Conservation (phyloP, 257 asterid species). For the Pogostemon cablin region DNA sequence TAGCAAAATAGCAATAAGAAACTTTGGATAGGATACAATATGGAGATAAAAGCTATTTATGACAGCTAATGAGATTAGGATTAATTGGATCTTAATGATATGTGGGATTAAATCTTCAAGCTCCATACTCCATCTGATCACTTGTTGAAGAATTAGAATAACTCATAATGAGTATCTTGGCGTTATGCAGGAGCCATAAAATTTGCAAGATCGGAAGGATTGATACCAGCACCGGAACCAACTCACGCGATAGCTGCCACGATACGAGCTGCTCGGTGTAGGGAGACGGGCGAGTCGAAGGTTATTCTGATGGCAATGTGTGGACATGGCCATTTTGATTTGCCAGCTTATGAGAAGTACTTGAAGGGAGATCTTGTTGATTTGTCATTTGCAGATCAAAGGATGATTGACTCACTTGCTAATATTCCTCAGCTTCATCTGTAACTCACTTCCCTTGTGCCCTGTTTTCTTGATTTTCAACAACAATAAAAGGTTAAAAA, state of each 20-base stretch:
- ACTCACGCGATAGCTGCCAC: slow-evolving; percentile 91
- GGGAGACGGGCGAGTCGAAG: slow-evolving; percentile 85
- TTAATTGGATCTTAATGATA: too few relatives aligned
- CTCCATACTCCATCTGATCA: too few relatives aligned
- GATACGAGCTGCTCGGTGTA: slow-evolving; percentile 77
- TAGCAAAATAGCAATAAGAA: too few relatives aligned
- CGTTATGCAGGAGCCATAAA: slow-evolving; percentile 68
- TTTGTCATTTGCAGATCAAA: slow-evolving; percentile 65
- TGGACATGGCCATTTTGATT: slow-evolving; percentile 94
- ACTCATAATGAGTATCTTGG: background rate
- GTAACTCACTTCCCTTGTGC: background rate
- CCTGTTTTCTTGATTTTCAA: background rate
- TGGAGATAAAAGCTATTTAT: too few relatives aligned
- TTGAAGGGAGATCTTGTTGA: slow-evolving; percentile 75
- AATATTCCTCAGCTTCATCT: slow-evolving; percentile 53
- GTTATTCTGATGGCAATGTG: slow-evolving; percentile 96
- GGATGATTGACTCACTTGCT: slow-evolving; percentile 56
- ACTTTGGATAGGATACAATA: too few relatives aligned
- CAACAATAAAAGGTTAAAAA: too few relatives aligned
- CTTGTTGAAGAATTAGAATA: background rate
- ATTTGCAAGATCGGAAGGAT: slow-evolving; percentile 88
- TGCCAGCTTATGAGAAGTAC: slow-evolving; percentile 86
- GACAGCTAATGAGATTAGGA: too few relatives aligned
- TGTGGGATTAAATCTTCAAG: too few relatives aligned
- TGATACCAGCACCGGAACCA: slow-evolving; percentile 96